Evolutionary conservation across 805 yeast genomes (phyloP), one percentile per base, ranked within the genome.

Genomic region (Candida yuanshanica): DNA sequence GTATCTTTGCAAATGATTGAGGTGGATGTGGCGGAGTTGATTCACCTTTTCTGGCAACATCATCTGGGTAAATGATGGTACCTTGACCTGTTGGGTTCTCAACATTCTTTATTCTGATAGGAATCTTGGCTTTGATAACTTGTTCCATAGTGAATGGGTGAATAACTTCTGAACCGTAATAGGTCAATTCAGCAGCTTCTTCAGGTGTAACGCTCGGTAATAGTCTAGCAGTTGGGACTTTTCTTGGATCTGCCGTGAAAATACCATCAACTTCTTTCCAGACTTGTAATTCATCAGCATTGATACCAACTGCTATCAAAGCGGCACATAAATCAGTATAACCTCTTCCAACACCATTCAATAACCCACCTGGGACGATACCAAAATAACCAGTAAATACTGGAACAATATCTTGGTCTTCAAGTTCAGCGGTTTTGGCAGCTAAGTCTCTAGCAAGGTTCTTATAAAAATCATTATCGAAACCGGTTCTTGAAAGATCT

Each of bases 201-300:
- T 93, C 98, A 4, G 99, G 99, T 0, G 98, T 93, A 48, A 93
- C 96, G 39, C 88, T 78, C 43, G 79, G 77, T 49, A 93, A 70
- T 38, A 91, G 69, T 52, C 95, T 74, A 4, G 99, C 99, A 42
- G 78, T 79, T 27, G 89, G 83, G 22, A 93, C 98, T 55, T 93
- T 93, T 46, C 99, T 74, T 32, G 99, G 99, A 61, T 93, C 99
- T 3, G 99, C 99, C 1, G 98, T 90, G 69, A 93, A 93, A 31
- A 93, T 93, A 54, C 99, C 99, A 61, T 93, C 99, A 39, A 93
- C 99, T 68, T 93, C 99, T 56, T 93, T 93, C 99, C 99, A 93
- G 37, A 93, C 87, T 67, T 93, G 99, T 47, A 93, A 72, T 65
- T 93, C 99, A 35, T 88, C 95, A 5, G 98, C 97, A 47, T 74